Conservation (phyloP, 2,329 filamentous ascomycete species). For the Stromatinia cepivora region DNA sequence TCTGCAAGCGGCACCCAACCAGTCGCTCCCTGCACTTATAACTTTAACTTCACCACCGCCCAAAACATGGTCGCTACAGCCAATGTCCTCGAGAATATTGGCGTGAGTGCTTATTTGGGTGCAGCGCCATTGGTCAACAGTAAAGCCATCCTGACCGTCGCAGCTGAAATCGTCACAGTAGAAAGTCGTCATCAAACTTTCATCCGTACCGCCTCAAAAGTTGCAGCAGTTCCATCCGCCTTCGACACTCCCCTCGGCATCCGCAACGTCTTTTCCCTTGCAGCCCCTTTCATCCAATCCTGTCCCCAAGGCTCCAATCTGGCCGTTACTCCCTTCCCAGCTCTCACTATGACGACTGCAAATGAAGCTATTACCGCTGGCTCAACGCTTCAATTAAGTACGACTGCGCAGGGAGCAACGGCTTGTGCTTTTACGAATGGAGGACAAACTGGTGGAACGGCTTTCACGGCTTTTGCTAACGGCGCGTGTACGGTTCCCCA, state of each 20-base stretch:
- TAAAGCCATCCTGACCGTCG: constrained; percentile 61
- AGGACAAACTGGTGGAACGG: constrained; percentile 55
- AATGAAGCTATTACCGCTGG: constrained; percentile 46
- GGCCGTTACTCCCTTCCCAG: constrained; percentile 62
- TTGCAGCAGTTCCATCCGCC: constrained; percentile 62
- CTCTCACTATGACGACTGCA: constrained; percentile 52
- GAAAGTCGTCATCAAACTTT: constrained; percentile 75
- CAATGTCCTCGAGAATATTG: constrained; percentile 69
- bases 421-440: constrained; percentile 70
- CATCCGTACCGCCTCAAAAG: constrained; percentile 60
- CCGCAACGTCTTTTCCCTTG: constrained; percentile 70
- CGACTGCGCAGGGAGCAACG: constrained; percentile 52
- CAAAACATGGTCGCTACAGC: constrained; percentile 68
- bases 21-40: constrained; percentile 69
- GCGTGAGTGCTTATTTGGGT: constrained; percentile 71
- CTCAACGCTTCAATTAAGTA: constrained; percentile 50
- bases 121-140: constrained; percentile 65
- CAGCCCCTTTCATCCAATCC: constrained; percentile 68
- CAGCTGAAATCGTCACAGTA: constrained; percentile 69
- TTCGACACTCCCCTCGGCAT: constrained; percentile 71
- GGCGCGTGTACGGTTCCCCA: constrained; percentile 62
- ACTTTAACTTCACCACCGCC: constrained; percentile 68
- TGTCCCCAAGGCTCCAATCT: constrained; percentile 68
- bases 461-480: constrained; percentile 58
- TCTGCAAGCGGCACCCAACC: constrained; percentile 63